A percentile compares a stretch with the other conserved stretches of the same genome.
Conservation (phyloP, 306 rosid genomes). For the Parietaria judaica region DNA sequence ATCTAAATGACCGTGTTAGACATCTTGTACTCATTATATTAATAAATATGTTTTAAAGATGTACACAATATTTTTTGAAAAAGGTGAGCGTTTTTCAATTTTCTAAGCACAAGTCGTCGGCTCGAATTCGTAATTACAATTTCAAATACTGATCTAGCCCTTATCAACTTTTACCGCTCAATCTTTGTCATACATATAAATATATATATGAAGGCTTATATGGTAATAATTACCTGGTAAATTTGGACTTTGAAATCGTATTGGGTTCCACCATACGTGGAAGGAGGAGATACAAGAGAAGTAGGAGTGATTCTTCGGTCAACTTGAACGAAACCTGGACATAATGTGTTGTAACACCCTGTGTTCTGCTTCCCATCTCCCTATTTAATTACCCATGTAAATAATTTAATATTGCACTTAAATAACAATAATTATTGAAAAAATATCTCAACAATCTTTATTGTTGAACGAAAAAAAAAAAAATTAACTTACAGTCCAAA, state of each 20-base stretch:
- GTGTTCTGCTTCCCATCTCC: constrained; percentile 6
- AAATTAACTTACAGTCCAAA: constrained; percentile 9
- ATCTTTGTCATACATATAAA: too few relatives aligned
- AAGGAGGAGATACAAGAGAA: background rate
- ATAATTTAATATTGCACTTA: too few relatives aligned
- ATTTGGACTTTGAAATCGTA: background rate
- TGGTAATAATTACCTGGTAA: background rate
- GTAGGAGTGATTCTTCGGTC: background rate
- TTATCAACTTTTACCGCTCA: too few relatives aligned
- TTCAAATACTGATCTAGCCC: too few relatives aligned
- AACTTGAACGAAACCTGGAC: constrained; percentile 11
- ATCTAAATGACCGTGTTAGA: too few relatives aligned
- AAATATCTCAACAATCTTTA: background rate
- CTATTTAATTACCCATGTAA: background rate
- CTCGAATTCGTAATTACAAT: too few relatives aligned
- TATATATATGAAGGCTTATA: too few relatives aligned
- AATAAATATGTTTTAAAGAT: too few relatives aligned
- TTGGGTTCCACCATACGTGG: background rate
- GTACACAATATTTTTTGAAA: too few relatives aligned
- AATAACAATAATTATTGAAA: background rate
- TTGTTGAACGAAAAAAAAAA: background rate
- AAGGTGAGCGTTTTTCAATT: too few relatives aligned
- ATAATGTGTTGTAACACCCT: constrained; percentile 1
- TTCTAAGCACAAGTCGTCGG: too few relatives aligned
- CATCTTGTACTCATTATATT: too few relatives aligned